Conservation (phyloP, 164 flowering plant species). For the Kingdonia uniflora region DNA sequence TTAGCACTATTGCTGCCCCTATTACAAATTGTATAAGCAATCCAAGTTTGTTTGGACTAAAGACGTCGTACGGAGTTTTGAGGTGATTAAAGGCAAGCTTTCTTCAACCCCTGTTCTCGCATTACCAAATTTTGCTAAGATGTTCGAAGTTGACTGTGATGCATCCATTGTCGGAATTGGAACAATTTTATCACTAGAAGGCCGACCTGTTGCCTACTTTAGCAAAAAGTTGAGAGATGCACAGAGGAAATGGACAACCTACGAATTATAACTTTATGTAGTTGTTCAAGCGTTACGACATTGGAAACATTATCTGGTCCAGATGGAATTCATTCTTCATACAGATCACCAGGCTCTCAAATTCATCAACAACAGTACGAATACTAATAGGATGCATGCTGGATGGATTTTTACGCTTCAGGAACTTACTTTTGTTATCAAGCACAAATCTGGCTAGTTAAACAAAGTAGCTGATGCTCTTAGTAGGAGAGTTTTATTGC, state of each 20-base stretch:
- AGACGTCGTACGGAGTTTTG: not conserved
- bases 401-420: not conserved
- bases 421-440: not conserved
- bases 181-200: not conserved
- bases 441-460: not conserved
- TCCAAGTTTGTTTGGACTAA: not conserved
- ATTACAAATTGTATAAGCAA: not conserved
- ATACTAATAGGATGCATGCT: not conserved
- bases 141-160: slow-evolving; percentile 3
- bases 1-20: slow-evolving; percentile 1
- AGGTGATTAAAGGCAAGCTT: not conserved
- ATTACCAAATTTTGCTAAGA: not conserved
- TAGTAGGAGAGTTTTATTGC: not conserved
- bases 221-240: not conserved
- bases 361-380: not conserved
- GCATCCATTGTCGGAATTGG: slow-evolving; percentile 2
- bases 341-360: not conserved
- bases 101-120: not conserved
- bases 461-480: not conserved
- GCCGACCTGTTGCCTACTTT: not conserved
- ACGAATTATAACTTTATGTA: not conserved
- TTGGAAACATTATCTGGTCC: not conserved
- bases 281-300: not conserved
- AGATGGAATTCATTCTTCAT: not conserved
- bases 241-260: not conserved